A percentile compares a stretch with the other conserved stretches of the same genome.
These are phyloP conservation scores for Phytophthora constricta DNA, from an alignment of 352 stramenopile species.

Conservation along the genomic window DNA sequence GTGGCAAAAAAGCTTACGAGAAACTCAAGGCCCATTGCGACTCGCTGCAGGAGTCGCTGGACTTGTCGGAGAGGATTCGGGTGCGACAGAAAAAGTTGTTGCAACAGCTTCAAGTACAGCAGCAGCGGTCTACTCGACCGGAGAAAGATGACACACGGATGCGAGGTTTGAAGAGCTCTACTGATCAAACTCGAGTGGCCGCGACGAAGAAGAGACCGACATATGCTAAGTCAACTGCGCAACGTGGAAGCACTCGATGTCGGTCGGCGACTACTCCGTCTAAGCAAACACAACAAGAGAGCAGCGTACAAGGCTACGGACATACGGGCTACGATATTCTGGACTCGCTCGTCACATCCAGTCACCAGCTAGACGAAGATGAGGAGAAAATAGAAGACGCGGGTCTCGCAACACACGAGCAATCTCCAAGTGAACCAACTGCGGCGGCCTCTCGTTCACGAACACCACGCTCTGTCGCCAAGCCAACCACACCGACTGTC, in stretches of 20 bases:
- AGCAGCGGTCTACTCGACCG: slow-evolving; percentile 5
- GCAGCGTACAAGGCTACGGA: slow-evolving; percentile 1
- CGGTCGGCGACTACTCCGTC: slow-evolving; percentile 6
- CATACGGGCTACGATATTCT: slow-evolving; percentile 45
- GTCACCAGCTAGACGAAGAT: slow-evolving; percentile 20
- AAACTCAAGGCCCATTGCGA: slow-evolving; percentile 79
- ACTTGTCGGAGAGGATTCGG: slow-evolving; percentile 83
- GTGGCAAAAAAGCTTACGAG: slow-evolving; percentile 64
- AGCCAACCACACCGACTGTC: slow-evolving; percentile 8
- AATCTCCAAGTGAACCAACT: slow-evolving; percentile 34
- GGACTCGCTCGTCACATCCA: slow-evolving; percentile 43
- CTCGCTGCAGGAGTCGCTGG: slow-evolving; percentile 78
- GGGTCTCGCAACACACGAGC: slow-evolving; percentile 25
- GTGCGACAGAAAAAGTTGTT: slow-evolving; percentile 80
- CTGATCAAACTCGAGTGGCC: not conserved
- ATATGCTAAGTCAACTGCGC: slow-evolving; percentile 8
- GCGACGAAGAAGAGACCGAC: slow-evolving; percentile 21
- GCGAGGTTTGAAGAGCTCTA: not conserved
- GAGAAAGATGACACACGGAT: slow-evolving; percentile 4
- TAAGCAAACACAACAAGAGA: slow-evolving; percentile 2
- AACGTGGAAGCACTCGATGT: slow-evolving; percentile 2
- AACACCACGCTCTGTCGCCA: slow-evolving; percentile 16
- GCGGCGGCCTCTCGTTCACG: slow-evolving; percentile 19
- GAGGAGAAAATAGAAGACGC: slow-evolving; percentile 27
- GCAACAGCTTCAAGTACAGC: slow-evolving; percentile 63